Evolutionary conservation across 352 stramenopile genomes (phyloP).

Genomic region (Pythium dissimile): DNA sequence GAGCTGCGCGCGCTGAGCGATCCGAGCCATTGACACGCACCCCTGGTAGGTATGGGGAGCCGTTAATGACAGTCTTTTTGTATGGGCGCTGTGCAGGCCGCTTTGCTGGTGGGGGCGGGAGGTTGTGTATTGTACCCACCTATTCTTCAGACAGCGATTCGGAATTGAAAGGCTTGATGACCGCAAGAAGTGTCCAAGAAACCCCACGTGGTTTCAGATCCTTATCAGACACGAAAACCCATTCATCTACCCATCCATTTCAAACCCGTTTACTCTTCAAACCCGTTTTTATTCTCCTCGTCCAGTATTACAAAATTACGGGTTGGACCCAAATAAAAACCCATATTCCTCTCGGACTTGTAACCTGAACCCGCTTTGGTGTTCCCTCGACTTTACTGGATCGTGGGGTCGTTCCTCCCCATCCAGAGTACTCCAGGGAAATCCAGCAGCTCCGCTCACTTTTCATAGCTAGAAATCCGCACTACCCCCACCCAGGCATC

Average conservation of each 20-base stretch:
- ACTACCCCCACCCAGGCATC: not conserved
- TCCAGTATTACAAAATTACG: too few species aligned
- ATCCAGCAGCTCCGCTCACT: not conserved
- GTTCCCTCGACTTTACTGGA: too few species aligned
- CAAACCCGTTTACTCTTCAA: not conserved
- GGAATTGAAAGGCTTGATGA: conserved; percentile 1
- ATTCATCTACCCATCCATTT: not conserved
- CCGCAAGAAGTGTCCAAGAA: conserved; percentile 13
- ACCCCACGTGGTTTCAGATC: not conserved
- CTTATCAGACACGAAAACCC: not conserved
- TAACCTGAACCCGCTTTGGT: too few species aligned
- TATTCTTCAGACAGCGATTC: not conserved
- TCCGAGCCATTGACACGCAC: not conserved
- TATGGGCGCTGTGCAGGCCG: too few species aligned
- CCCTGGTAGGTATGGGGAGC: not conserved
- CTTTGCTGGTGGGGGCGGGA: too few species aligned
- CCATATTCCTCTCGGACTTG: too few species aligned
- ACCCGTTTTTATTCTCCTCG: not conserved
- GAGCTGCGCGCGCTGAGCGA: not conserved
- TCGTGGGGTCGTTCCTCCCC: too few species aligned
- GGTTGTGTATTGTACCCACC: conserved; percentile 16
- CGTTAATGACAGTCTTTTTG: not conserved
- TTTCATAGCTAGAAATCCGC: not conserved
- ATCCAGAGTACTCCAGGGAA: too few species aligned
- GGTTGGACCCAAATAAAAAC: too few species aligned